Evolutionary conservation across 2,329 filamentous ascomycete genomes (phyloP).

Genomic region (Phialophora verrucosa): DNA sequence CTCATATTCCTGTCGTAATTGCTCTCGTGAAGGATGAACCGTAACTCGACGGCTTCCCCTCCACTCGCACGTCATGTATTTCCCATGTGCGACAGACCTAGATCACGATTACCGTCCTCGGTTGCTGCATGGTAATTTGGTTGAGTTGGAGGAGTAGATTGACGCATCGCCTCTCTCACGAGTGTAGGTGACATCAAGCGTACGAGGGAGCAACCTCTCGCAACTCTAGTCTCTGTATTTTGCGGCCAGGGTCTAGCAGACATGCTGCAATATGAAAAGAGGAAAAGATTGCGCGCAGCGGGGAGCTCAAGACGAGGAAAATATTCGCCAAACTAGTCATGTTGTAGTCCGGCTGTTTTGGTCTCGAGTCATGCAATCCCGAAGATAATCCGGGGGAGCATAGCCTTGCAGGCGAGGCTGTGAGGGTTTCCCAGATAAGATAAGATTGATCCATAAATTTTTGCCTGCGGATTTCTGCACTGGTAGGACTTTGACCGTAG

Average conservation of each 20-base stretch:
- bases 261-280: background rate
- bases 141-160: background rate
- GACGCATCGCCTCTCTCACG: background rate
- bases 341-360: background rate
- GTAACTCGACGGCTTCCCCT: background rate
- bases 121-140: background rate
- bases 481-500: background rate
- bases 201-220: background rate
- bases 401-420: background rate
- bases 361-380: background rate
- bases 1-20: background rate
- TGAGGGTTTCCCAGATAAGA: slow-evolving; percentile 11
- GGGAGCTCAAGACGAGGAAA: background rate
- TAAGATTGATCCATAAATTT: slow-evolving; percentile 19
- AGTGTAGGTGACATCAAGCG: background rate
- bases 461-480: background rate
- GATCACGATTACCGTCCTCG: background rate
- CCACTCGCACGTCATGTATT: background rate
- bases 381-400: background rate
- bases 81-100: background rate
- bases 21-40: background rate
- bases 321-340: background rate
- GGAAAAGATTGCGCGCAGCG: background rate
- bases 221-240: background rate
- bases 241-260: background rate